phyloP scores from a whole-genome alignment of 352 stramenopile genomes.

The Phytophthora brassicae region DNA sequence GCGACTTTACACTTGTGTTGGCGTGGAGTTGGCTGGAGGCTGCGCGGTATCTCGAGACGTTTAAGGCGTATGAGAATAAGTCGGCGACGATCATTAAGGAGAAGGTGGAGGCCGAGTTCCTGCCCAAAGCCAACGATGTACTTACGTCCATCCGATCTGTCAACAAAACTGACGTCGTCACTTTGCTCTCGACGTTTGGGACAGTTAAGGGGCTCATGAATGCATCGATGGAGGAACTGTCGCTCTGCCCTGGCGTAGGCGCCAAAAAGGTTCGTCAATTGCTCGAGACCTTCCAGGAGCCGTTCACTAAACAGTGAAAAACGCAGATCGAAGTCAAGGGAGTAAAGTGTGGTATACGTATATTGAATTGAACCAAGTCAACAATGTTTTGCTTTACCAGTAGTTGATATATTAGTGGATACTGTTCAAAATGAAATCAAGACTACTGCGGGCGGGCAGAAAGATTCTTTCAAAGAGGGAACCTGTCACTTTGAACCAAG shows the following conservation, averaged over 20 bases:
- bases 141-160: conserved; percentile 90
- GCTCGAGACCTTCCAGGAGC: conserved; percentile 93
- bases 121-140: conserved; percentile 90
- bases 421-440: too few relatives aligned
- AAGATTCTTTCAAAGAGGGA: too few relatives aligned
- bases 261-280: conserved; percentile 94
- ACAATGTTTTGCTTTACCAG: conserved; percentile 17
- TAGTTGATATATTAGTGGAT: too few relatives aligned
- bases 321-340: background rate
- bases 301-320: conserved; percentile 86
- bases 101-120: conserved; percentile 89
- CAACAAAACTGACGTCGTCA: conserved; percentile 96
- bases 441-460: too few relatives aligned
- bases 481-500: too few relatives aligned
- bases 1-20: conserved; percentile 93
- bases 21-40: conserved; percentile 94
- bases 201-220: conserved; percentile 85
- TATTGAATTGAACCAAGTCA: conserved; percentile 23
- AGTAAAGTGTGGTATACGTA: conserved; percentile 1
- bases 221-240: conserved; percentile 93
- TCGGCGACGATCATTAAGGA: conserved; percentile 94
- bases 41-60: conserved; percentile 96
- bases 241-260: conserved; percentile 92
- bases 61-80: conserved; percentile 96
- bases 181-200: conserved; percentile 92